Conservation (phyloP, 2,329 filamentous ascomycete genomes). For the Simplicillium sp. region DNA sequence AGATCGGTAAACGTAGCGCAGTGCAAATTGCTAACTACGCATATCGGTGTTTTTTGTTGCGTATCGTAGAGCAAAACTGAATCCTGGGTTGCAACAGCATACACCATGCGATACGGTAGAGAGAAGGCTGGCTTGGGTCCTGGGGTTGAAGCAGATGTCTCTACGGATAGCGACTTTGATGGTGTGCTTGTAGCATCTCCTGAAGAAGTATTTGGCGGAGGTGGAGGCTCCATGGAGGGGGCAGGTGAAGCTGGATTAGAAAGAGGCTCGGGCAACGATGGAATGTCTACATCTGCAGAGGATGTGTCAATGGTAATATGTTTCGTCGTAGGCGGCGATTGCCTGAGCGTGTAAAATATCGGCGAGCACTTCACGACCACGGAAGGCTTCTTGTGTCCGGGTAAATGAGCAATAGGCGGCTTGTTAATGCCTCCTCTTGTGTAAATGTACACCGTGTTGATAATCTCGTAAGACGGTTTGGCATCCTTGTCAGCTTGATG, state of each 20-base stretch:
- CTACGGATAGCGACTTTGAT: conserved; percentile 35
- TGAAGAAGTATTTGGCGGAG: conserved; percentile 44
- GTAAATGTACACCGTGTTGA: conserved; percentile 98
- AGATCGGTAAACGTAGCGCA: conserved; percentile 96
- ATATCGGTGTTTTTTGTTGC: conserved; percentile 88
- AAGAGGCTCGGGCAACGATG: conserved; percentile 74
- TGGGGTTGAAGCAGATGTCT: conserved; percentile 39
- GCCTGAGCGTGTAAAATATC: conserved; percentile 72
- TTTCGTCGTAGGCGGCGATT: conserved; percentile 59
- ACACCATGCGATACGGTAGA: conserved; percentile 86
- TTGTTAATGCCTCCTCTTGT: conserved; percentile 94
- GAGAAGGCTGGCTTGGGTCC: conserved; percentile 66
- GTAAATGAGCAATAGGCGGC: conserved; percentile 86
- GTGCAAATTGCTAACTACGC: conserved; percentile 92
- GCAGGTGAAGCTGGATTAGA: conserved; percentile 48
- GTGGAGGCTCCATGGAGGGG: conserved; percentile 76
- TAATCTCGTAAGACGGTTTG: conserved; percentile 75
- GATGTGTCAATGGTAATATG: conserved; percentile 94
- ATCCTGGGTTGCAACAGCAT: conserved; percentile 94
- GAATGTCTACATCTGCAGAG: conserved; percentile 74
- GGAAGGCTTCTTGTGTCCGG: conserved; percentile 95
- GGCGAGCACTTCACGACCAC: conserved; percentile 94
- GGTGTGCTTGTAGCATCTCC: conserved; percentile 39
- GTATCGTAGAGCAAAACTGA: conserved; percentile 93
- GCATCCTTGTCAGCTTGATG: conserved; percentile 55